These are phyloP conservation scores for Coemansia pectinata DNA, from an alignment of 192 early-diverging fungal species.

Conservation along the genomic window DNA sequence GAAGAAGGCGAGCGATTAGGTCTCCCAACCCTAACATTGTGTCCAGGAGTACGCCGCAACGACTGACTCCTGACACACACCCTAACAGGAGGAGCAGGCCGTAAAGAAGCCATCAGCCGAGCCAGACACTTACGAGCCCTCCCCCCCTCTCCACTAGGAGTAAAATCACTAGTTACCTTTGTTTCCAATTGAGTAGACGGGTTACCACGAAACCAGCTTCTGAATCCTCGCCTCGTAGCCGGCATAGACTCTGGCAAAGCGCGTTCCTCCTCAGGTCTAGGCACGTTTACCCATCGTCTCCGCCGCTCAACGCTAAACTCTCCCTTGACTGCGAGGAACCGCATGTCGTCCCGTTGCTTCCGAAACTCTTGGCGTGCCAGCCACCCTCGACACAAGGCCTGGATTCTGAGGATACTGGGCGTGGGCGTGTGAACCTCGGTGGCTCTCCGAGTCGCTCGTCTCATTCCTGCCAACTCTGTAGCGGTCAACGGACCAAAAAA, in stretches of 20 bases:
- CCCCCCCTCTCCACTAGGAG: neutral
- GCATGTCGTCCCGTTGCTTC: conserved; percentile 22
- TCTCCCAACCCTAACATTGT: too few species aligned
- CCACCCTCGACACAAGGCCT: conserved; percentile 19
- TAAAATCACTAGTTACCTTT: conserved; percentile 17
- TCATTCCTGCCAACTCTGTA: conserved; percentile 14
- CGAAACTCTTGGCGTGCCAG: conserved; percentile 13
- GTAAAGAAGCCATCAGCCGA: neutral
- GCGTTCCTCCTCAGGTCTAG: neutral
- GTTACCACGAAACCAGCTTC: conserved; percentile 38
- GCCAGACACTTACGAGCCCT: neutral
- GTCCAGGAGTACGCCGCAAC: neutral
- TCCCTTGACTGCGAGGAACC: conserved; percentile 24
- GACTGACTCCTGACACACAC: neutral
- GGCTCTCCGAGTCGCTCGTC: neutral
- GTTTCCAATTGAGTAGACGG: neutral
- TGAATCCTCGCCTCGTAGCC: neutral
- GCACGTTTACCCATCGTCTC: neutral
- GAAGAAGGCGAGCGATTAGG: too few species aligned
- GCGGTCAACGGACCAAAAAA: conserved; percentile 44
- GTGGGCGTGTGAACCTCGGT: neutral
- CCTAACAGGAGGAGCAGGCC: neutral
- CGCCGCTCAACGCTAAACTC: conserved; percentile 38
- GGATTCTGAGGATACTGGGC: neutral
- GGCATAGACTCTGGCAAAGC: neutral